Conservation (phyloP, 306 rosid species). For the Vigna angularis region DNA sequence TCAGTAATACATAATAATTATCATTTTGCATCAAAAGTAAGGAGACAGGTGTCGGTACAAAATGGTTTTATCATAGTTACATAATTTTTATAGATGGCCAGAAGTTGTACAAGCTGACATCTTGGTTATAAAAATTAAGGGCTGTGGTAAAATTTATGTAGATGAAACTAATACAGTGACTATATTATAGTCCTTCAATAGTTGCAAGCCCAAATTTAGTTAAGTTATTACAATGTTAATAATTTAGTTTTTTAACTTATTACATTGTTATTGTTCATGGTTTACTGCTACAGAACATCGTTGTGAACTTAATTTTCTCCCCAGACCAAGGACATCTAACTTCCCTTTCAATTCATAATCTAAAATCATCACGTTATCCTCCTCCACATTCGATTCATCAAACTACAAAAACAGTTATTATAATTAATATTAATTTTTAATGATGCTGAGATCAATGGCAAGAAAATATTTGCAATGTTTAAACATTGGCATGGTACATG, state of each 20-base stretch:
- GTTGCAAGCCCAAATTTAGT: not conserved
- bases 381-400: slow-evolving; percentile 19
- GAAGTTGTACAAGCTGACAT: not conserved
- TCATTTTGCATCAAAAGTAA: not conserved
- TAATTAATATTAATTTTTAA: slow-evolving; percentile 13
- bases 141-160: not conserved
- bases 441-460: slow-evolving; percentile 16
- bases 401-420: slow-evolving; percentile 24
- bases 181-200: not conserved
- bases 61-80: not conserved
- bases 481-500: not conserved
- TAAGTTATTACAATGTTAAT: not conserved
- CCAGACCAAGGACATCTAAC: not conserved
- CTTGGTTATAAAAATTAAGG: not conserved
- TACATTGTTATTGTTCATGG: not conserved
- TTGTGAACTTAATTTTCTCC: not conserved
- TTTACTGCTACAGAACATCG: slow-evolving; percentile 4
- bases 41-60: not conserved
- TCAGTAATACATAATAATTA: not conserved
- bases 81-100: not conserved
- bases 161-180: not conserved
- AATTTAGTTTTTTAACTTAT: not conserved
- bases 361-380: slow-evolving; percentile 24
- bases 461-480: not conserved
- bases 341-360: slow-evolving; percentile 11